Evolutionary conservation across 441 rosid genomes (phyloP), one percentile per base, ranked within the genome.

Genomic region (Adansonia rubrostipa): DNA sequence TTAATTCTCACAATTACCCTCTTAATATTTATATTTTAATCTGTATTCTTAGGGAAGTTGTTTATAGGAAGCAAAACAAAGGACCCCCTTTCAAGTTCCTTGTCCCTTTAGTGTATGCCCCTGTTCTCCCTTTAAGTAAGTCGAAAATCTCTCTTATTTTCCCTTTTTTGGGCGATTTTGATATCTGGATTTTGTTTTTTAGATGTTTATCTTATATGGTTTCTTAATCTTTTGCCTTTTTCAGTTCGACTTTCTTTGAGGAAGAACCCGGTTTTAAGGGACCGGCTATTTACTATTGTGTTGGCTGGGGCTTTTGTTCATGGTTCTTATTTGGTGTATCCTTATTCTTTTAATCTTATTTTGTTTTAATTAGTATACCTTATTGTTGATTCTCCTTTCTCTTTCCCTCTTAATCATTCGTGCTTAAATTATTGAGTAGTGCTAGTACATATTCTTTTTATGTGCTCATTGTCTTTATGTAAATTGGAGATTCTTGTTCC

Each of bases 241-340:
- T 64, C 84, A 92, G 97, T 96, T 85, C 90, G 97, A 45, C 60
- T 96, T 28, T 74, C 91, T 54, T 45, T 92, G 77, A 90, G 99
- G 78, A 89, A 82, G 85, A 88, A 89, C 75, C 95, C 94, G 24
- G 93, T 92, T 78, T 66, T 94, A 74, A 89, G 97, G 81, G 97
- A 96, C 82, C 92, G 97, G 53, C 79, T 96, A 85, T 94, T 94
- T 75, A 87, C 91, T 28, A 84, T 86, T 56, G 95, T 91, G 20
- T 84, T 94, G 82, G 97, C 88, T 69, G 99, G 97, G 65, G 97
- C 92, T 60, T 92, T 94, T 73, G 90, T 89, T 82, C 97, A 94
- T 85, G 97, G 99, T 74, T 84, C 87, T 73, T 94, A 92, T 86
- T 84, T 92, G 90, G 96, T 92, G 97, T 92, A 96, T 94, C 99